These are phyloP conservation scores for Coniferiporia weirii DNA, from an alignment of 1,284 basidiomycete species.

Conservation along the genomic window DNA sequence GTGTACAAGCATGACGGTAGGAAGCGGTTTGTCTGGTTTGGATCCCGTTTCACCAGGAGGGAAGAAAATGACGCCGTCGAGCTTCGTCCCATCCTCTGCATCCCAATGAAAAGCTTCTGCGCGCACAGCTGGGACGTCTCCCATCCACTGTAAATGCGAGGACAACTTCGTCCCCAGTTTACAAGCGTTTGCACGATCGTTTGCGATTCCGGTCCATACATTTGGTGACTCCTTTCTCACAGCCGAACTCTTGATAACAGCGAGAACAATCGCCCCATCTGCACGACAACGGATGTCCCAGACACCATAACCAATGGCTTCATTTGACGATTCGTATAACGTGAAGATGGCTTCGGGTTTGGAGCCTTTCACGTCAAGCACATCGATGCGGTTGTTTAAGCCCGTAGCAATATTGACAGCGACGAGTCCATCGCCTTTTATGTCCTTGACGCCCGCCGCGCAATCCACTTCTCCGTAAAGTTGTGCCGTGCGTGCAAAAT, in stretches of 20 bases:
- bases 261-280: conserved; percentile 16
- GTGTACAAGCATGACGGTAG: conserved; percentile 20
- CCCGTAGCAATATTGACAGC: conserved; percentile 16
- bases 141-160: conserved; percentile 18
- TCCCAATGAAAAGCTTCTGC: conserved; percentile 14
- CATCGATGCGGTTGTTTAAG: conserved; percentile 17
- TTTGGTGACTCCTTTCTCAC: conserved; percentile 14
- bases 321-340: conserved; percentile 6
- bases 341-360: conserved; percentile 4
- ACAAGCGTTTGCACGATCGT: not conserved
- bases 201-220: conserved; percentile 17
- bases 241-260: conserved; percentile 17
- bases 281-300: conserved; percentile 16
- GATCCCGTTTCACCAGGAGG: not conserved
- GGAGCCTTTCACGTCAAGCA: conserved; percentile 4
- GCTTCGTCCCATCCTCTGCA: conserved; percentile 17
- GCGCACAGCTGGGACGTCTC: not conserved
- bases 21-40: conserved; percentile 1
- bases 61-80: conserved; percentile 18
- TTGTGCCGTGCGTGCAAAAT: not conserved
- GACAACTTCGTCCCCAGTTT: conserved; percentile 18
- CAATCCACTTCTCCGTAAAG: conserved; percentile 19
- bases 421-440: conserved; percentile 16
- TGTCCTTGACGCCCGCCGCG: conserved; percentile 7
- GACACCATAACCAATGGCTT: not conserved